Evolutionary conservation across 768 basidiomycete species (phyloP).

Genomic region (Lactarius akahatsu): DNA sequence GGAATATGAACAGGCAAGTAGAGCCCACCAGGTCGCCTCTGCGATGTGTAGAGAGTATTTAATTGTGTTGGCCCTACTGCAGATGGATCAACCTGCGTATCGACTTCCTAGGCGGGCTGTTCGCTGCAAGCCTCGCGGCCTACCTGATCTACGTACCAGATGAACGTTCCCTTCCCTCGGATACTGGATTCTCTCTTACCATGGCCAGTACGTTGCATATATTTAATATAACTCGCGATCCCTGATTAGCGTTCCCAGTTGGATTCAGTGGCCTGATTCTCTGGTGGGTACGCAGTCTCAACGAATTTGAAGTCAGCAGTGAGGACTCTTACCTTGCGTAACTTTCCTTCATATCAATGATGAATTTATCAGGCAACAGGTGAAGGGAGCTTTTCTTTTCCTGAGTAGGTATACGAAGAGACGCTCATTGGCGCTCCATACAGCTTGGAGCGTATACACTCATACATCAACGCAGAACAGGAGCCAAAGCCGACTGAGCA

Average conservation of each 20-base stretch:
- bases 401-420: background rate
- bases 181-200: slow-evolving; percentile 42
- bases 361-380: slow-evolving; percentile 33
- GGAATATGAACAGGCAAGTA: slow-evolving; percentile 46
- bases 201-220: slow-evolving; percentile 38
- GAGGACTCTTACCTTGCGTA: too few relatives aligned
- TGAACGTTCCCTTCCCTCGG: slow-evolving; percentile 38
- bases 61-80: background rate
- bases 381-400: slow-evolving; percentile 9
- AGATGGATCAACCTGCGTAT: slow-evolving; percentile 54
- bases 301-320: too few relatives aligned
- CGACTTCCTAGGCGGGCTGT: slow-evolving; percentile 55
- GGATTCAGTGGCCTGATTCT: too few relatives aligned
- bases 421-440: slow-evolving; percentile 5
- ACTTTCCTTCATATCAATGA: background rate
- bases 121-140: slow-evolving; percentile 49
- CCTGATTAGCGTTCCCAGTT: too few relatives aligned
- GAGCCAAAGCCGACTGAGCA: slow-evolving; percentile 28
- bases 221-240: too few relatives aligned
- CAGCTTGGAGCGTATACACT: slow-evolving; percentile 51
- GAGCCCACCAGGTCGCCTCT: background rate
- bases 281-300: too few relatives aligned
- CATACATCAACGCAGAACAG: slow-evolving; percentile 55
- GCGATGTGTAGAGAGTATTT: background rate
- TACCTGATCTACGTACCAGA: slow-evolving; percentile 49